Base-by-base conservation (phyloP, 257 asterid genomes). In the Solanum habrochaites region DNA sequence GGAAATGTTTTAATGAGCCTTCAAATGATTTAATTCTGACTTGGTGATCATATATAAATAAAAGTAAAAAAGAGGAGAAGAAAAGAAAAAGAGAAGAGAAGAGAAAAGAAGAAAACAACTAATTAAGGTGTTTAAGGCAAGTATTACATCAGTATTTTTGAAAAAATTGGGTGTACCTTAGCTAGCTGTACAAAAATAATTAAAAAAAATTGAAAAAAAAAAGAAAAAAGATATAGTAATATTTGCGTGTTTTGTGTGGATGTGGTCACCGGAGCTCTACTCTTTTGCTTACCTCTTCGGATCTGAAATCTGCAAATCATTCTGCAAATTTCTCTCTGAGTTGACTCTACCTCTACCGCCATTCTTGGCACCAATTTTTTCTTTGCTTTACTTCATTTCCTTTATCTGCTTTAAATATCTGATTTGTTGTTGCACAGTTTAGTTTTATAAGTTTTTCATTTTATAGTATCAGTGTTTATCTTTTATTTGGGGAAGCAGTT, bases 181-280 rank as follows among this genome's bases (percentile, higher is more conserved):
- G 39, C 39, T 81, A 81, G 85, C 31, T 81, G 70, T 49, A 81
- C 85, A n/a, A n/a, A 64, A 81, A 8, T 32, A 32, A 32, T 32
- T 5, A 37, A 5, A 6, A 5, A 37, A 81, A 49, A 49, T 18
- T 18, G 3, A 49, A 29, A 20, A 47, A n/a, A n/a, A n/a, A n/a
- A n/a, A n/a, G n/a, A n/a, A n/a, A n/a, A 49, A n/a, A 56, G 20
- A 56, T 49, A 9, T 29, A 49, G 60, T 29, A 80, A 80, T 80
- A 80, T 81, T 80, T 81, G 85, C 47, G 85, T 81, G 69, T 49
- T 47, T 49, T 81, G 42, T 81, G 85, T 81, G 85, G 85, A 81
- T 49, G 85, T 81, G 27, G 85, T 49, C 70, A 66, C 70, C 70
- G 85, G 85, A 81, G 64, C 70, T 81, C 85, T 81, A 81, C 45